Evolutionary conservation across 2,329 filamentous ascomycete species (phyloP), one percentile per base, ranked within the genome.

Genomic region (Cladosporium sp.): DNA sequence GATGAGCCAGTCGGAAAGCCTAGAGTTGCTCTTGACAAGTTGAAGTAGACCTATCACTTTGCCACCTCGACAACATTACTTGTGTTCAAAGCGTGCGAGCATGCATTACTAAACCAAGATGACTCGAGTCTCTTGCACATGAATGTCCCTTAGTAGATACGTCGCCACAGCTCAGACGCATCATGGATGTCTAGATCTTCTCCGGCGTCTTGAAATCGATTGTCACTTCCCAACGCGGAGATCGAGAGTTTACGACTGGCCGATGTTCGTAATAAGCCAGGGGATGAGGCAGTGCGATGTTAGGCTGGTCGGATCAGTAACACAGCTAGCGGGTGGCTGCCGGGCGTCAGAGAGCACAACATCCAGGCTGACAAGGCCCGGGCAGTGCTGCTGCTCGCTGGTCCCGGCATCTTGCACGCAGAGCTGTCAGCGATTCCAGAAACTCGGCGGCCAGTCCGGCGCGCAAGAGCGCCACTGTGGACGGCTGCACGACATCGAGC

Each of bases 371-470:
- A 37, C 28, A 28, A 28, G 19, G 38, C 54, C 52, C 39, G 47
- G 40, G 52, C 52, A 17, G 52, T 55, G 52, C 39, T 55, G 52
- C 39, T 55, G 39, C 52, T 30, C 30, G 17, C 39, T 19, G 28
- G 39, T 47, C n/a, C 52, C 52, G 40, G 40, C 28, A 36, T 45
- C 40, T 47, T 19, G 39, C 40, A 22, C 28, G 28, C 22, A 47
- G 22, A 36, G 25, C 25, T 28, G 36, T 55, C 54, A 47, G 42
- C 19, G 19, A 56, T 49, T 12, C 42, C 42, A 56, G 38, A 56
- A 30, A 56, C 54, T 56, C 54, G 54, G 42, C 42, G 42, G 54
- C 40, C 28, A 56, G 34, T 19, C 54, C 54, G 54, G 42, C 17
- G 20, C 25, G 40, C 39, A 12, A 17, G 52, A 25, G 25, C 43